Base-by-base conservation (phyloP, 73 alveolate genomes). In the Durusdinium trenchii region DNA sequence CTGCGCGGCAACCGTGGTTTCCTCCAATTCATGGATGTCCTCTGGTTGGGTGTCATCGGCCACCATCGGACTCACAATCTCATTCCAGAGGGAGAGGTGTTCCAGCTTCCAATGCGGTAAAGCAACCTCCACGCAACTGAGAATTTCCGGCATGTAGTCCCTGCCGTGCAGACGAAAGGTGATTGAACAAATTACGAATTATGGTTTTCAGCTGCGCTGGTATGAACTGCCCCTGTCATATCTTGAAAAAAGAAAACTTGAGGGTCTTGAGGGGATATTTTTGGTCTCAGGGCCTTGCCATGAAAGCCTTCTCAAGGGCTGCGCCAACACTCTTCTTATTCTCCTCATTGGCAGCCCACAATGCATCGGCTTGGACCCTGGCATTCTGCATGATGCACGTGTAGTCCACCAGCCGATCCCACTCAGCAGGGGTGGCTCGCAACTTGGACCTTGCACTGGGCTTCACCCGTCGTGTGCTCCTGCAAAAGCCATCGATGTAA, bases 361-460 rank as follows among this genome's bases (percentile, higher is more conserved):
- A 42, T 30, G 42, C 79, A 6, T 10, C 48, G 6, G 51, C 85
- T 36, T 73, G 52, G 32, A n/a, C 51, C 18, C 23, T 26, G 85
- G 36, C 51, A 28, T 26, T 36, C 32, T 6, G 12, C 48, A 73
- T 73, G 52, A 73, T 51, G 51, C 85, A 73, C 18, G 85, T n/a
- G 85, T 73, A 73, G 85, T 36, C 51, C 52, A 73, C 85, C 52
- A 73, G 48, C 20, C 36, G 52, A 26, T 73, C 85, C 85, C 85
- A 73, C 51, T 73, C 85, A 12, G 26, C 28, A 6, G 23, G 48
- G 85, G 32, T 36, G 4, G 51, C 52, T 4, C 85, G 85, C 30
- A 73, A 28, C 51, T 73, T 73, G 85, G 85, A 6, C 28, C 85
- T 48, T 48, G 52, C 6, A 4, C 18, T 4, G 30, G 51, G 36